A percentile compares a stretch with the other conserved stretches of the same genome.
Evolutionary conservation across 768 basidiomycete genomes (phyloP).

Genomic region (Hericium erinaceus): DNA sequence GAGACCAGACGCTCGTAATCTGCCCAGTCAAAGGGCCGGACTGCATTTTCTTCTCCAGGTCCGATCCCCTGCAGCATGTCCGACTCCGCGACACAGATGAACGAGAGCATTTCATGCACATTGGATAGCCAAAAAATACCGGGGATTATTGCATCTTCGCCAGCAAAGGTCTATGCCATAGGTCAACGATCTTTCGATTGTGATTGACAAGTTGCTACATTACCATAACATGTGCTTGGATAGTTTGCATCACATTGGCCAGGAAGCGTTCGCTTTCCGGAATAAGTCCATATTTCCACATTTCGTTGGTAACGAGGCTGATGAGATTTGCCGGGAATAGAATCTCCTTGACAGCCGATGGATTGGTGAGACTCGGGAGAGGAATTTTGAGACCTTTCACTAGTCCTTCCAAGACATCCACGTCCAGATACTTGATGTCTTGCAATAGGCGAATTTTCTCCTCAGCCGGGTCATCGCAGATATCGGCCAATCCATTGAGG

Average conservation of each 20-base stretch:
- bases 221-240: conserved; percentile 97
- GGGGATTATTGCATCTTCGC: conserved; percentile 92
- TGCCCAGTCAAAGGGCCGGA: conserved; percentile 91
- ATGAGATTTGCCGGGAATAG: conserved; percentile 98
- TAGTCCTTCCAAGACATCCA: conserved; percentile 86
- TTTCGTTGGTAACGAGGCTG: conserved; percentile 96
- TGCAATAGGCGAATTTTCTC: conserved; percentile 94
- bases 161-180: conserved; percentile 61
- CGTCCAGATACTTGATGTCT: conserved; percentile 81
- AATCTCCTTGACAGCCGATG: conserved; percentile 93
- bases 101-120: conserved; percentile 98
- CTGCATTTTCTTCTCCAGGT: conserved; percentile 86
- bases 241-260: conserved; percentile 97
- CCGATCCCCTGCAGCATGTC: conserved; percentile 98
- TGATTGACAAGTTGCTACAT: conserved; percentile 23
- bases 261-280: conserved; percentile 95
- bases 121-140: conserved; percentile 99
- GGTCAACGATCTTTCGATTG: conserved; percentile 7
- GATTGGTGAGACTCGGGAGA: conserved; percentile 78
- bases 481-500: conserved; percentile 57
- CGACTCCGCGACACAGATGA: conserved; percentile 97
- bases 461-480: conserved; percentile 85
- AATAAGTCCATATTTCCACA: conserved; percentile 99
- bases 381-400: conserved; percentile 91
- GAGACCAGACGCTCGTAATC: conserved; percentile 94